Evolutionary conservation across 108 stramenopile genomes (phyloP).

Genomic region (Pseudonitzschia multistriata): DNA sequence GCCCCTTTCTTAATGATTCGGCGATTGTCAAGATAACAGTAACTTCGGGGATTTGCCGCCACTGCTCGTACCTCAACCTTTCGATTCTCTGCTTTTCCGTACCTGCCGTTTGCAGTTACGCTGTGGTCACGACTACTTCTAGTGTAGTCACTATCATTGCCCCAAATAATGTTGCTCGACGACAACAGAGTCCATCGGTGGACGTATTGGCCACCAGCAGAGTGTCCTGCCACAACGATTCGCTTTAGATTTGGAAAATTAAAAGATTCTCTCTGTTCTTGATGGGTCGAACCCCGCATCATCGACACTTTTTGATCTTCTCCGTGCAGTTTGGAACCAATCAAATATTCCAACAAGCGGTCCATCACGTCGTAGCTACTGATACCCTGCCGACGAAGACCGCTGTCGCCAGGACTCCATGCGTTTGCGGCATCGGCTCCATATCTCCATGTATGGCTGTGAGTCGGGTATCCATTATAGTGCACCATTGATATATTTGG

Average conservation of each 20-base stretch:
- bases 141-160: neutral
- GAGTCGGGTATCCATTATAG: too few species aligned
- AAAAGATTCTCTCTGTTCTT: neutral
- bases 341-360: slow-evolving; percentile 50
- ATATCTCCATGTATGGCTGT: slow-evolving; percentile 73
- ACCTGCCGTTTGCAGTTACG: neutral
- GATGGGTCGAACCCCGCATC: neutral
- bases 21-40: slow-evolving; percentile 65
- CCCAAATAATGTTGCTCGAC: slow-evolving; percentile 30
- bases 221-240: slow-evolving; percentile 80
- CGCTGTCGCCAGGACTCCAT: neutral
- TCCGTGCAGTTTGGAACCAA: neutral
- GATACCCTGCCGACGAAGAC: slow-evolving; percentile 25
- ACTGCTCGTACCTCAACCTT: slow-evolving; percentile 47
- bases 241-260: slow-evolving; percentile 51
- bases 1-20: slow-evolving; percentile 31
- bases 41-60: slow-evolving; percentile 82
- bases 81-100: neutral
- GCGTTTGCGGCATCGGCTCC: slow-evolving; percentile 69
- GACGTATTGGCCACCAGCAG: slow-evolving; percentile 79
- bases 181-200: slow-evolving; percentile 82
- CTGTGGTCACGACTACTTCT: neutral
- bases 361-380: slow-evolving; percentile 80
- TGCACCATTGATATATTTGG: too few species aligned
- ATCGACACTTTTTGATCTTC: neutral